Evolutionary conservation across 202 grass and related monocot species (phyloP).

Genomic region (Carex arenaria): DNA sequence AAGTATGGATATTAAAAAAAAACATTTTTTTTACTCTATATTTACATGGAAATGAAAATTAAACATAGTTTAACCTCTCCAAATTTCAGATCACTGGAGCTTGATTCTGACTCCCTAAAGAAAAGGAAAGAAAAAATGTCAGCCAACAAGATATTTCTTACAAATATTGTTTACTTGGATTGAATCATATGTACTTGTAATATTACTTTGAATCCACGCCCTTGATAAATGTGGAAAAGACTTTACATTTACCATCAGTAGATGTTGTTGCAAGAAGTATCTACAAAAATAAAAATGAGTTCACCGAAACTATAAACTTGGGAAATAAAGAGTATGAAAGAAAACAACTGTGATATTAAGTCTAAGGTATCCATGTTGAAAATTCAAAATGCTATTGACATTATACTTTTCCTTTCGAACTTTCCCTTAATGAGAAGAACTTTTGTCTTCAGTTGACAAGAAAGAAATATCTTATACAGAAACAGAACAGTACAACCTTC

Average conservation of each 20-base stretch:
- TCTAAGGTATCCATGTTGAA: conserved; percentile 17
- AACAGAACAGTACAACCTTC: neutral
- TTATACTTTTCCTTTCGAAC: neutral
- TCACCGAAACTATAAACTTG: neutral
- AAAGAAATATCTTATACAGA: neutral
- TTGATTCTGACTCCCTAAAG: conserved; percentile 49
- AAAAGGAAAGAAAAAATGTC: conserved; percentile 25
- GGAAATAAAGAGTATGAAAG: neutral
- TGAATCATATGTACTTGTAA: neutral
- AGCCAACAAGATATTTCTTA: conserved; percentile 35
- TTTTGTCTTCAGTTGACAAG: neutral
- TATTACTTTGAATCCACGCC: conserved; percentile 57
- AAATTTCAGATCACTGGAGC: conserved; percentile 69
- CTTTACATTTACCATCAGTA: conserved; percentile 95
- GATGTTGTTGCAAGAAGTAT: conserved; percentile 95
- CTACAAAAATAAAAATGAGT: conserved; percentile 40
- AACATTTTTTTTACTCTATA: neutral
- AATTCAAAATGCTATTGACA: neutral
- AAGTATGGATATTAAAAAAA: neutral
- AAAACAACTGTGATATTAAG: neutral
- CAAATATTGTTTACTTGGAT: neutral
- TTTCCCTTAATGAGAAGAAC: neutral
- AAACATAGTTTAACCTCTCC: conserved; percentile 60
- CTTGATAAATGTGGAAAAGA: conserved; percentile 95
- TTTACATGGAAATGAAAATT: neutral